phyloP scores from a whole-genome alignment of 192 early-diverging fungal species.

The Linnemannia exigua region DNA sequence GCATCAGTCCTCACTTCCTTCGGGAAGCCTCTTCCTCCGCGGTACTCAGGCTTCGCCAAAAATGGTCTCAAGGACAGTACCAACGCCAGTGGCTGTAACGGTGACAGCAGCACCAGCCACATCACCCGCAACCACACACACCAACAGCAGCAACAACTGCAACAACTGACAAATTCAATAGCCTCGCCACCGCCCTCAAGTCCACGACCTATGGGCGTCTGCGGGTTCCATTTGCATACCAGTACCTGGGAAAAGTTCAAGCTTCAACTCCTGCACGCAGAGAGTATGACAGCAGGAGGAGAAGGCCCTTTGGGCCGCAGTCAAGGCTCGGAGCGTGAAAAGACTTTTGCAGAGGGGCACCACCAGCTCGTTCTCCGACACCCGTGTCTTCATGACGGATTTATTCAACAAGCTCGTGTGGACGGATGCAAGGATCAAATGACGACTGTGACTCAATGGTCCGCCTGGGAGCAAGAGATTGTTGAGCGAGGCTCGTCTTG shows the following conservation, averaged over 20 bases:
- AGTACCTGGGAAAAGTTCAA: constrained; percentile 22
- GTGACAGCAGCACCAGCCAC: neutral
- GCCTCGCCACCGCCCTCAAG: neutral
- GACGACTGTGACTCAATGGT: constrained; percentile 21
- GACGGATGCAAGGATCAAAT: neutral
- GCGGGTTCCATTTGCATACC: constrained; percentile 40
- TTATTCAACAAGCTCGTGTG: constrained; percentile 8
- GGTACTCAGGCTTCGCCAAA: neutral
- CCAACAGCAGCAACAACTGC: neutral
- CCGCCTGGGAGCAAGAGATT: neutral
- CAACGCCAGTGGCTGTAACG: neutral
- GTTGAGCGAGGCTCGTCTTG: neutral
- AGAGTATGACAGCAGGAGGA: neutral
- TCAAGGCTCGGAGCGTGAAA: neutral
- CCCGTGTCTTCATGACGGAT: neutral
- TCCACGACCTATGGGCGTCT: constrained; percentile 8
- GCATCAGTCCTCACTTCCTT: neutral
- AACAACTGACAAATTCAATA: neutral
- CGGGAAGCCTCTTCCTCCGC: neutral
- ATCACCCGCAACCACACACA: neutral
- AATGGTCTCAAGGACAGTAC: neutral
- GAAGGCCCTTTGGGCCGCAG: neutral
- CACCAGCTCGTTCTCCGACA: constrained; percentile 22
- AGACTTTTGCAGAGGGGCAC: constrained; percentile 12
- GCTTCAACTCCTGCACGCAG: neutral